phyloP scores from a whole-genome alignment of 2,329 filamentous ascomycete species.

The Allantophomopsis lycopodina region DNA sequence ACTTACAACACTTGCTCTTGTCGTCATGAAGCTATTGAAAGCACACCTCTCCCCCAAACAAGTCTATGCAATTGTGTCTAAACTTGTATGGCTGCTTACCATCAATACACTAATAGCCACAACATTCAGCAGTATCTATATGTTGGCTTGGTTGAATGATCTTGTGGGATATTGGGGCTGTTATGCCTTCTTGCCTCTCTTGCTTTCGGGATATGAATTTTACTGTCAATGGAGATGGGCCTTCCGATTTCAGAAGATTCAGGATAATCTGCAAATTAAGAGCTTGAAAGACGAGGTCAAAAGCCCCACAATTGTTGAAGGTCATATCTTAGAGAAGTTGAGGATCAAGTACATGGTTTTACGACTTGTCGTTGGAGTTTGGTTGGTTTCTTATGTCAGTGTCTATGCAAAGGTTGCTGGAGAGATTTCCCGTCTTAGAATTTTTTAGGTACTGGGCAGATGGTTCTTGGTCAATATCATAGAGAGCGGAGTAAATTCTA shows the following conservation, averaged over 20 bases:
- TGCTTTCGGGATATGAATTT: conserved; percentile 1
- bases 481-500: too few relatives aligned
- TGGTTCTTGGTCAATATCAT: too few relatives aligned
- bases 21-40: conserved; percentile 1
- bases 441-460: too few relatives aligned
- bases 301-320: background rate
- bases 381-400: conserved; percentile 1
- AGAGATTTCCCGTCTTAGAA: too few relatives aligned
- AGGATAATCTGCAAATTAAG: background rate
- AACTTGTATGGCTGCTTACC: background rate
- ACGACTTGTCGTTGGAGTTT: background rate
- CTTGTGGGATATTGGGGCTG: conserved; percentile 1
- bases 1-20: background rate
- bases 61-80: background rate
- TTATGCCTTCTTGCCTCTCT: background rate
- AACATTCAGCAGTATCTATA: conserved; percentile 1
- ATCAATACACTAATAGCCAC: conserved; percentile 1
- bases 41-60: background rate
- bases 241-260: conserved; percentile 1
- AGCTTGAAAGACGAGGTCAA: background rate
- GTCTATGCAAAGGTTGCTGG: background rate
- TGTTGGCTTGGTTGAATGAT: background rate
- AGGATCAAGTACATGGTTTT: conserved; percentile 1
- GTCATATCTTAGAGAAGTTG: background rate
- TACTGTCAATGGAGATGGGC: conserved; percentile 2